A percentile compares a stretch with the other conserved stretches of the same genome.
Evolutionary conservation across 495 filamentous ascomycete species (phyloP).

Genomic region (Aspergillus ellipticus): DNA sequence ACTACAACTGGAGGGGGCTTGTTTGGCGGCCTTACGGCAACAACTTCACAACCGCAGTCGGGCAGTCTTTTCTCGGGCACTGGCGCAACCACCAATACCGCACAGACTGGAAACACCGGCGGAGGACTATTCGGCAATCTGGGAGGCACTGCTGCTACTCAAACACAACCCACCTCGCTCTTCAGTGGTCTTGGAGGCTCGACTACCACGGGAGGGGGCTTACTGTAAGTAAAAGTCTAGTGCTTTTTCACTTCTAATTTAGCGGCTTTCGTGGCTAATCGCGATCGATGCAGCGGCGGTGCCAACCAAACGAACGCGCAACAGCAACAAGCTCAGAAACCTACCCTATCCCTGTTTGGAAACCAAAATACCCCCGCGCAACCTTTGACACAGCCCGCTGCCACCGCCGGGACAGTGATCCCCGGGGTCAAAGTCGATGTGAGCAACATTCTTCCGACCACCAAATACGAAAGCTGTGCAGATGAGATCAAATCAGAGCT

Average conservation of each 20-base stretch:
- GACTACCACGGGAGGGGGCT: slow-evolving; percentile 29
- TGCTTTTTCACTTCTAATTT: not conserved
- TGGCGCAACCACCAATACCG: slow-evolving; percentile 36
- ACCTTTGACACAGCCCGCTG: slow-evolving; percentile 45
- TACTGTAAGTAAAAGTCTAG: slow-evolving; percentile 46
- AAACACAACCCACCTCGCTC: slow-evolving; percentile 36
- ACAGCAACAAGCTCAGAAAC: slow-evolving; percentile 38
- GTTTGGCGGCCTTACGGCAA: slow-evolving; percentile 46
- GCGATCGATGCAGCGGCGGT: slow-evolving; percentile 21
- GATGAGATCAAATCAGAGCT: slow-evolving; percentile 78
- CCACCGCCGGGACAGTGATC: slow-evolving; percentile 40
- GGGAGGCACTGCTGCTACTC: slow-evolving; percentile 30
- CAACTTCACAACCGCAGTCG: slow-evolving; percentile 43
- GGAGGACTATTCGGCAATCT: slow-evolving; percentile 31
- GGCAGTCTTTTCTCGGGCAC: slow-evolving; percentile 42
- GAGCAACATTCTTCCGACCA: slow-evolving; percentile 73
- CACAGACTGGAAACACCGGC: slow-evolving; percentile 33
- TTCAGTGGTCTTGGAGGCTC: slow-evolving; percentile 30
- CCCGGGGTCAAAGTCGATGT: slow-evolving; percentile 75
- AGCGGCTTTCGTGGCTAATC: slow-evolving; percentile 17
- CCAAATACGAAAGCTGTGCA: slow-evolving; percentile 83
- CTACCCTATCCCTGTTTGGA: slow-evolving; percentile 40
- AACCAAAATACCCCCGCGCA: slow-evolving; percentile 31
- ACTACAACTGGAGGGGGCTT: slow-evolving; percentile 36
- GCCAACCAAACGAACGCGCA: slow-evolving; percentile 25